Evolutionary conservation across 192 early-diverging fungal genomes (phyloP), one percentile per base, ranked within the genome.

Genomic region (Tieghemiomyces parasiticus): DNA sequence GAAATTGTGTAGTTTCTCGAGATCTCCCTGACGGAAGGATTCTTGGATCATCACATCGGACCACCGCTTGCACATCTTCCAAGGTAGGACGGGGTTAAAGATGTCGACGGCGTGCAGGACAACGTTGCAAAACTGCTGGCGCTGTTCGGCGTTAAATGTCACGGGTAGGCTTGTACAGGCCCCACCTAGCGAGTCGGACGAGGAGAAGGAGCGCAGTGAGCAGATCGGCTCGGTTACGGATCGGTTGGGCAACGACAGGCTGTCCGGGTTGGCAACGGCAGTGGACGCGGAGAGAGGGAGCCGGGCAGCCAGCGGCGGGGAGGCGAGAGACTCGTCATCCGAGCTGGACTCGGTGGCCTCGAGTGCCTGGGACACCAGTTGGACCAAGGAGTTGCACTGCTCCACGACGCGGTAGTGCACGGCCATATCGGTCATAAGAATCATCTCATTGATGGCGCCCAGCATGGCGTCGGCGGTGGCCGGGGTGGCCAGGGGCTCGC

Each of bases 391-490:
- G 35, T 69, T 69, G 72, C 75, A 71, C 58, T 79, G 65, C 46
- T 81, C 79, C 14, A 80, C 72, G 22, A 83, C 64, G 4, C 61
- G 75, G 73, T 90, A 96, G 65, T 96, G 93, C 12, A 84, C 80
- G 2, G 78, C 71, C 93, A 96, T 96, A 65, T 96, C 93, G 0
- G 93, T 96, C 22, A 83, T 79, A 38, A 96, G 74, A 60, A 96
- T 91, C 42, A 81, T 84, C 61, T 88, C 85, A 20, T 73, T 65
- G 59, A 87, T 80, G 14, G 74, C 63, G 3, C 50, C 51, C 22
- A 68, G 64, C 33, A 84, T 65, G 35, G 71, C 53, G 2, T 59
- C 60, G 9, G 68, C 64, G 6, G 67, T 65, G 33, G 77, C 74
- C 0, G 79, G 80, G 34, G 69, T 69, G 50, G 70, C 67, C 53